Evolutionary conservation across 495 filamentous ascomycete genomes (phyloP).

Genomic region (Aspergillus ellipticus): DNA sequence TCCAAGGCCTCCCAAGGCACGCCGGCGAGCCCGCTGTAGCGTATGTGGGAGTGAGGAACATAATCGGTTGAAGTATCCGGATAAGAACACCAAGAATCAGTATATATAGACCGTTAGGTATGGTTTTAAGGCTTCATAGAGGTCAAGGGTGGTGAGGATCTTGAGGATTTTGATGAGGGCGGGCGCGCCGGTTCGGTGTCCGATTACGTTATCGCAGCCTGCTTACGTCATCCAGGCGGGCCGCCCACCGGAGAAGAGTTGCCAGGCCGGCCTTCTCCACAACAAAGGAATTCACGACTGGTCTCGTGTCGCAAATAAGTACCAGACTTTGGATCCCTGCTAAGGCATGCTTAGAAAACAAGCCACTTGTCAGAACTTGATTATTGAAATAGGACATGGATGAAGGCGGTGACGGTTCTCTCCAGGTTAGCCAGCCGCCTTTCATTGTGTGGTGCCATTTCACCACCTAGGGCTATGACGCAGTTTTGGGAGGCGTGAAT

Average conservation of each 20-base stretch:
- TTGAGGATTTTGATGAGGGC: too few species aligned
- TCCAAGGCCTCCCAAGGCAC: too few species aligned
- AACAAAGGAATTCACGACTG: neutral
- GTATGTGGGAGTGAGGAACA: too few species aligned
- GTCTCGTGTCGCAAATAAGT: neutral
- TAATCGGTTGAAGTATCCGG: too few species aligned
- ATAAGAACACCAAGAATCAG: too few species aligned
- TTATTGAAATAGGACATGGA: constrained; percentile 24
- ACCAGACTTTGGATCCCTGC: neutral
- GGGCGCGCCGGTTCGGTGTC: too few species aligned
- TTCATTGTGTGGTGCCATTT: neutral
- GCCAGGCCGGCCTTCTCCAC: neutral
- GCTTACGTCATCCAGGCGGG: neutral
- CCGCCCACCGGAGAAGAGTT: neutral
- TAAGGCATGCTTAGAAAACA: constrained; percentile 22
- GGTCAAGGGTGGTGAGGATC: too few species aligned
- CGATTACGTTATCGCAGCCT: neutral
- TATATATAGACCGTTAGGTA: too few species aligned
- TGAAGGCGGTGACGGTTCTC: constrained; percentile 16
- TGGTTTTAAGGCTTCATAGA: too few species aligned
- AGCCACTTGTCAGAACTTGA: constrained; percentile 10
- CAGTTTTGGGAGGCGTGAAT: neutral
- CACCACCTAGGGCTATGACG: neutral
- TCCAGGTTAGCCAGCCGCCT: constrained; percentile 16
- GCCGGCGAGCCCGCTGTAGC: too few species aligned